Conservation (phyloP, 2,329 filamentous ascomycete species). For the Cordyceps militaris region DNA sequence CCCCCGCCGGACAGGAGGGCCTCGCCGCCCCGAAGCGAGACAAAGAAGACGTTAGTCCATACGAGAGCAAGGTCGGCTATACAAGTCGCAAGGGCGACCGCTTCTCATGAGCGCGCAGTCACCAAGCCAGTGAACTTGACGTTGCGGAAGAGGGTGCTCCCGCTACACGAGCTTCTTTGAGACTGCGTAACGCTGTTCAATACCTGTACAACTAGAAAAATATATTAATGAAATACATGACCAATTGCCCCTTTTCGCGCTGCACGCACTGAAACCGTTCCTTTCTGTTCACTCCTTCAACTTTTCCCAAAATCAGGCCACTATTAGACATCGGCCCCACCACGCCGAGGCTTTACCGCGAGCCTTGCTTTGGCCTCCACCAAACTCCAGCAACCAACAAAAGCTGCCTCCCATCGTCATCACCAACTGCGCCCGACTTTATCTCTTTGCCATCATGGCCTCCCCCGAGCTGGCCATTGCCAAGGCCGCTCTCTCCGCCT, state of each 20-base stretch:
- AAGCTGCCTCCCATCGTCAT: neutral
- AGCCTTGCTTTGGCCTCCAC: neutral
- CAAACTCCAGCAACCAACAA: neutral
- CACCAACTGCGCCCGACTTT: neutral
- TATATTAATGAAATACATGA: constrained; percentile 1
- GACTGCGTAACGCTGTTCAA: neutral
- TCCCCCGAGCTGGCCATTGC: constrained; percentile 66
- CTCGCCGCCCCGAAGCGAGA: constrained; percentile 60
- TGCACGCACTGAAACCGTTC: neutral
- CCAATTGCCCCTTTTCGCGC: neutral
- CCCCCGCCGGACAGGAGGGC: constrained; percentile 72
- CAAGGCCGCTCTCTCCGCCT: constrained; percentile 69
- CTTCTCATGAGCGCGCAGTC: constrained; percentile 50
- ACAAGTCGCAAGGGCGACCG: constrained; percentile 77
- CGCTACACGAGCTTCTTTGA: neutral
- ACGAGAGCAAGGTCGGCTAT: constrained; percentile 73
- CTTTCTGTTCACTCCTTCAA: neutral
- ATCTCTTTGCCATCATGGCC: constrained; percentile 42
- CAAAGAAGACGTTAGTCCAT: constrained; percentile 64
- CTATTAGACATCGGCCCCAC: constrained; percentile 1
- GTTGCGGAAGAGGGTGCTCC: neutral
- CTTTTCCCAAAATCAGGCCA: constrained; percentile 7
- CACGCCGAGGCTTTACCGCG: constrained; percentile 13
- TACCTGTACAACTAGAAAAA: neutral
- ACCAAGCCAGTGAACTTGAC: neutral